phyloP scores from a whole-genome alignment of 108 stramenopile genomes.

The Licmophora abbreviata region DNA sequence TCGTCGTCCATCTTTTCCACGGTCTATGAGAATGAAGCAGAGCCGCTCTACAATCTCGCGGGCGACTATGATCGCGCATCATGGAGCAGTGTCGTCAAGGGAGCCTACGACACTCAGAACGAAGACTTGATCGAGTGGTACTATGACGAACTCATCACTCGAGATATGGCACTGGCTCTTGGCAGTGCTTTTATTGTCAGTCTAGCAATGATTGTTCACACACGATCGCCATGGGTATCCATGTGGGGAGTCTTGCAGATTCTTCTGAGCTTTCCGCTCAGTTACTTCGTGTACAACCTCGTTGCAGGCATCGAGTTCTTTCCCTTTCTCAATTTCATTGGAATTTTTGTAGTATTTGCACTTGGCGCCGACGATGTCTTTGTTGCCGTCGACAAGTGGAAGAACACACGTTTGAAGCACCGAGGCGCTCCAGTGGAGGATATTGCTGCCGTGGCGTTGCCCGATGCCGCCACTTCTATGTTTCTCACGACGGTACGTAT shows the following conservation, averaged over 20 bases:
- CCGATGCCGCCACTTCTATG: slow-evolving; percentile 47
- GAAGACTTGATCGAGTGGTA: slow-evolving; percentile 27
- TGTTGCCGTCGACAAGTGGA: slow-evolving; percentile 54
- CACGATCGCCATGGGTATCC: slow-evolving; percentile 35
- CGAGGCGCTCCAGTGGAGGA: slow-evolving; percentile 22
- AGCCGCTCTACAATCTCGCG: slow-evolving; percentile 26
- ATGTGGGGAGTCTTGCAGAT: slow-evolving; percentile 39
- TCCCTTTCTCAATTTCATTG: slow-evolving; percentile 59
- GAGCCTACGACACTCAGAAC: slow-evolving; percentile 39
- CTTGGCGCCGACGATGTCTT: slow-evolving; percentile 52
- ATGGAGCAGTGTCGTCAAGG: slow-evolving; percentile 13
- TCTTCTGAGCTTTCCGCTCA: slow-evolving; percentile 37
- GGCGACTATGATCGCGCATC: slow-evolving; percentile 18
- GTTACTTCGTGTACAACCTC: slow-evolving; percentile 49
- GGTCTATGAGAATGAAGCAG: slow-evolving; percentile 6
- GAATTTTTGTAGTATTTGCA: slow-evolving; percentile 48
- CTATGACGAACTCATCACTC: slow-evolving; percentile 13
- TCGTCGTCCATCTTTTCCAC: slow-evolving; percentile 40
- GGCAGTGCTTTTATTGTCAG: slow-evolving; percentile 29
- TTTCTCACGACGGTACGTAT: slow-evolving; percentile 40
- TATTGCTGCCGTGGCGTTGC: slow-evolving; percentile 39
- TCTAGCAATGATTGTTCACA: slow-evolving; percentile 43
- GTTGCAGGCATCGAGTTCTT: slow-evolving; percentile 40
- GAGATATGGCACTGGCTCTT: slow-evolving; percentile 34
- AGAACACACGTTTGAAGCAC: slow-evolving; percentile 27